Percentiles rank a stretch among this genome's conserved stretches.
phyloP scores from a whole-genome alignment of 768 basidiomycete genomes.

The Sutorius australiensis region DNA sequence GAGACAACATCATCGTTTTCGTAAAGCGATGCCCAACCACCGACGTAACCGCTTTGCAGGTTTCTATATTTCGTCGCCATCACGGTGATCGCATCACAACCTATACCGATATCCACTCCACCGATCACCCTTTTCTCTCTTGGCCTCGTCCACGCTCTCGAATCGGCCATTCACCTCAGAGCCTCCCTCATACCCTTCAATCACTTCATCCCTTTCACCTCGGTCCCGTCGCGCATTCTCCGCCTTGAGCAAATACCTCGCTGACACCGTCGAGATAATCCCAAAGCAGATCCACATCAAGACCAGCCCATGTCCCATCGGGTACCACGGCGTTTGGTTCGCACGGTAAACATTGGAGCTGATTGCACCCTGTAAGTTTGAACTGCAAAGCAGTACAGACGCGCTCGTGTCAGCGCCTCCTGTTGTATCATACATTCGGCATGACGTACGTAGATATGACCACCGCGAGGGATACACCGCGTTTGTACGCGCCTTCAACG shows the following conservation, averaged over 20 bases:
- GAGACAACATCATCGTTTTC: not conserved
- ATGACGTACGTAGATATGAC: constrained; percentile 54
- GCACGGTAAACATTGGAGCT: constrained; percentile 76
- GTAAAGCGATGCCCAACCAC: not conserved
- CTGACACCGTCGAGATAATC: constrained; percentile 42
- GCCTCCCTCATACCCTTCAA: constrained; percentile 36
- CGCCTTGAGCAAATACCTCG: constrained; percentile 42
- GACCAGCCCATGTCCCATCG: constrained; percentile 57
- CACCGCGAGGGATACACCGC: constrained; percentile 68
- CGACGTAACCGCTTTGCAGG: too few relatives aligned
- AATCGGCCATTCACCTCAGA: constrained; percentile 54
- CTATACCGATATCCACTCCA: constrained; percentile 78
- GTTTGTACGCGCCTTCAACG: constrained; percentile 73
- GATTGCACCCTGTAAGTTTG: constrained; percentile 74
- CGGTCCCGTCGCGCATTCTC: constrained; percentile 67
- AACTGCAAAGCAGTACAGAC: constrained; percentile 34
- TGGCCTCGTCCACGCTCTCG: constrained; percentile 58
- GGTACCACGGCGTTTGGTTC: constrained; percentile 65
- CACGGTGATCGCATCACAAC: constrained; percentile 33
- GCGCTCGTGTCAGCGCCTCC: not conserved
- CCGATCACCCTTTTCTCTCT: constrained; percentile 63
- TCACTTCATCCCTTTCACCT: constrained; percentile 67
- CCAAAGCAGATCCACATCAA: constrained; percentile 71
- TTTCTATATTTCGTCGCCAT: not conserved
- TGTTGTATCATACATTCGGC: not conserved